Evolutionary conservation across 2,329 filamentous ascomycete genomes (phyloP), one percentile per base, ranked within the genome.

Genomic region (Bipolaris sorokiniana): DNA sequence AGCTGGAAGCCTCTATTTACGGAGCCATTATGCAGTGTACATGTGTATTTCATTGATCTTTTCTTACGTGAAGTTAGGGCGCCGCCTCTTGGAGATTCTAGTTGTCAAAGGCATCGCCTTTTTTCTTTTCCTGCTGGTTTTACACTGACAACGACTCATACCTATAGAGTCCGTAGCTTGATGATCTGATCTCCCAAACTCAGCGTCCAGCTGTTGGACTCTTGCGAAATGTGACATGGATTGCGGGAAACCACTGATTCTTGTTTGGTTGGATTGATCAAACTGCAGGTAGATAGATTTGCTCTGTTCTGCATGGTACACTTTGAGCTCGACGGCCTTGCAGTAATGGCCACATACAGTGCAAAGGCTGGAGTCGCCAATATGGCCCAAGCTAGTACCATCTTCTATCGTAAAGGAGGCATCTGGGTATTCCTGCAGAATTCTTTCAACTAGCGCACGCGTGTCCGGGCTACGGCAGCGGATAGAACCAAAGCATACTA

Each of bases 201-300:
- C 9, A 55, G 42, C 15, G 26, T 58, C 50, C 45, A 65, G 61
- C 33, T 52, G 40, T 51, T 65, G 18, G 11, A 51, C 37, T 48
- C n/a, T 54, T 52, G 31, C 36, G 5, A 63, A 53, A 3, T 56
- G 13, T 33, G 38, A 28, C 15, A 63, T 54, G 2, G n/a, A 49
- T 40, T 63, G 31, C 10, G 40, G 58, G 54, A 65, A 65, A 47
- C 61, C 26, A 20, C 63, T 61, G 13, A 63, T 62, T 51, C 36
- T 54, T 62, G 31, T 44, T 53, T 9, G 11, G 45, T 20, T 20
- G 48, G 34, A 42, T 15, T 3, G 38, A 23, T 51, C 55, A 16
- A 62, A 56, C 42, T 54, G 7, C 10, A 64, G 11, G 18, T 53
- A 58, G 15, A 64, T 58, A 15, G 46, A 62, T 26, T 45, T 34